Conservation (phyloP, 2,329 filamentous ascomycete species). For the Alternaria brassicicola region DNA sequence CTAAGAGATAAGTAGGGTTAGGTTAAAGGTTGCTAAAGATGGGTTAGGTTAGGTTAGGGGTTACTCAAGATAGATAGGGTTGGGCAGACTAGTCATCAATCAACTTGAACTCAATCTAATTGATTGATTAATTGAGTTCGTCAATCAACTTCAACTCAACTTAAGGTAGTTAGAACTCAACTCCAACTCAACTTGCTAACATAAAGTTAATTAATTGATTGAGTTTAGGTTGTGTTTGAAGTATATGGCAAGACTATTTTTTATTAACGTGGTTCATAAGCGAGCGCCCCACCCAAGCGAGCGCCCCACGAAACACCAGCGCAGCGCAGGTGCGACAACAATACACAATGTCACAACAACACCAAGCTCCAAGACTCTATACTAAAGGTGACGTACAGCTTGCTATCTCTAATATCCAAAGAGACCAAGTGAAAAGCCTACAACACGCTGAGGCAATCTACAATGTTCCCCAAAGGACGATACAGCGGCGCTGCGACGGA, state of each 20-base stretch:
- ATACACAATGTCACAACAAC: slow-evolving; percentile 9
- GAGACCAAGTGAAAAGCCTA: not conserved
- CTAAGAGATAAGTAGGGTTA: no score
- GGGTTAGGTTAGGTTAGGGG: no score
- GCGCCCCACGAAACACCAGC: not conserved
- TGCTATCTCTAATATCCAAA: slow-evolving; percentile 7
- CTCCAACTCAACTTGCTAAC: no score
- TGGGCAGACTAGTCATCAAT: not conserved
- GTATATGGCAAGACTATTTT: no score
- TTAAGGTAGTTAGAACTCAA: no score
- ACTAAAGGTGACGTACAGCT: slow-evolving; percentile 9
- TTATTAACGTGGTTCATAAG: slow-evolving; percentile 8
- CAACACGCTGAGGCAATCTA: slow-evolving; percentile 4
- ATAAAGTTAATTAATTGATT: no score
- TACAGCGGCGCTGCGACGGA: not conserved
- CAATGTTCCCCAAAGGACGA: not conserved
- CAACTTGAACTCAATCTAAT: not conserved
- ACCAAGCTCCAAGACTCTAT: not conserved
- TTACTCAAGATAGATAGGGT: no score
- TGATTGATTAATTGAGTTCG: no score
- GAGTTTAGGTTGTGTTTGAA: no score
- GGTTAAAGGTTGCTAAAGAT: no score
- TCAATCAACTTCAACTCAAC: no score
- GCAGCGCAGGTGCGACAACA: not conserved
- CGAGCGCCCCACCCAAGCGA: not conserved